A percentile compares a stretch with the other conserved stretches of the same genome.
phyloP scores from a whole-genome alignment of 169 alveolate genomes.

The Eimeria zaria region DNA sequence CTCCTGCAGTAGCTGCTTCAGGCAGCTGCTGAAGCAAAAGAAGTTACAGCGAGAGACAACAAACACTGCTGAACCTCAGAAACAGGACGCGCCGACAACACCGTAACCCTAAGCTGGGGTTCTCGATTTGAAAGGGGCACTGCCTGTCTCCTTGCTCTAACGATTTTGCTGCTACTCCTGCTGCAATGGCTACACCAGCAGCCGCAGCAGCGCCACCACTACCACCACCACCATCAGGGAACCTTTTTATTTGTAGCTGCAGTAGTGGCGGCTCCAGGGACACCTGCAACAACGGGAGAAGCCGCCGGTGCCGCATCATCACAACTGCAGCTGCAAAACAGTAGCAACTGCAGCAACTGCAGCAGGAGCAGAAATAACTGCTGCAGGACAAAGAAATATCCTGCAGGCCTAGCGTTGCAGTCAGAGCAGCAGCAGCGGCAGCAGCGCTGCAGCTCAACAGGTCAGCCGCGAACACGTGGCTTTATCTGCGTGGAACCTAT shows the following conservation, averaged over 20 bases:
- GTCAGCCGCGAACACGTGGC: slow-evolving; percentile 14
- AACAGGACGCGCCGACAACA: slow-evolving; percentile 7
- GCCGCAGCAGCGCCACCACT: slow-evolving; percentile 25
- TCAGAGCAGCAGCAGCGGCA: slow-evolving; percentile 18
- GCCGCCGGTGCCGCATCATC: slow-evolving; percentile 19
- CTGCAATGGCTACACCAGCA: background rate
- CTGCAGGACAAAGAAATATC: slow-evolving; percentile 6
- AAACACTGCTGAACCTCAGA: slow-evolving; percentile 38
- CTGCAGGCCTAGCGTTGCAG: slow-evolving; percentile 24
- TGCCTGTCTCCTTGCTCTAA: slow-evolving; percentile 32
- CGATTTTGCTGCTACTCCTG: slow-evolving; percentile 16
- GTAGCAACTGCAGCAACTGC: background rate
- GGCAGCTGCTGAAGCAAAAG: slow-evolving; percentile 43
- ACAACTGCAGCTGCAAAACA: too few relatives aligned
- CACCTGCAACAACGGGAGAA: slow-evolving; percentile 53
- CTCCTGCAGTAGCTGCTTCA: background rate
- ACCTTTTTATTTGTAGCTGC: background rate
- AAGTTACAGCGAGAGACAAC: background rate
- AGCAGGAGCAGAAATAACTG: background rate
- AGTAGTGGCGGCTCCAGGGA: slow-evolving; percentile 1
- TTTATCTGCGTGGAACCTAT: background rate
- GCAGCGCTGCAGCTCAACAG: slow-evolving; percentile 9
- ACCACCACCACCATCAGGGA: too few relatives aligned
- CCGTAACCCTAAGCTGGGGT: slow-evolving; percentile 56
- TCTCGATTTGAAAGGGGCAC: slow-evolving; percentile 69